A percentile compares a stretch with the other conserved stretches of the same genome.
Conservation (phyloP, 2,329 filamentous ascomycete species). For the Apiospora sp. region DNA sequence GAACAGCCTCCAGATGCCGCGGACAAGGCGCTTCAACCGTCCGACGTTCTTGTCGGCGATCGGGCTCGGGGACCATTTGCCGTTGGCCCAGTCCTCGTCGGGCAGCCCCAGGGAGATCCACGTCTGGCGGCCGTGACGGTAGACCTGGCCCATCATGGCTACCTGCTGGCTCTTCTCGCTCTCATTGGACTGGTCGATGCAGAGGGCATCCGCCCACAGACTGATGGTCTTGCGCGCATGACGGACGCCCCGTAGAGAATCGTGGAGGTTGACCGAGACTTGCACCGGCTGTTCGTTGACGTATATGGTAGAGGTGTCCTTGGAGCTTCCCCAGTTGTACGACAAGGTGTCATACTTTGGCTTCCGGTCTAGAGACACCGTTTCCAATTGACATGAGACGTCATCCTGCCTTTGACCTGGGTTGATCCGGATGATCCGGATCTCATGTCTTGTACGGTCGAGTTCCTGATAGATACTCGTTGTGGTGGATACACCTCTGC, state of each 20-base stretch:
- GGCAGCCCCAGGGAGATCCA: neutral
- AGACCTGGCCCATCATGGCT: slow-evolving; percentile 27
- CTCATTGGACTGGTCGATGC: slow-evolving; percentile 29
- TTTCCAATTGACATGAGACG: neutral
- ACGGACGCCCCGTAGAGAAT: neutral
- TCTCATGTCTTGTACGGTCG: neutral
- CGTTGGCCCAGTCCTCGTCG: neutral
- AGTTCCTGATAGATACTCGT: neutral
- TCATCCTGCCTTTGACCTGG: neutral
- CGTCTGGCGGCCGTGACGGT: slow-evolving; percentile 9
- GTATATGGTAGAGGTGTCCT: neutral
- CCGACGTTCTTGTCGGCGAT: neutral
- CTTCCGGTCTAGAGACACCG: neutral
- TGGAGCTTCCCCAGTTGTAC: neutral
- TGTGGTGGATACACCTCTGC: neutral
- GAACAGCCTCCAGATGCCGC: neutral
- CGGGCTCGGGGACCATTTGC: neutral
- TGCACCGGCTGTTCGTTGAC: neutral
- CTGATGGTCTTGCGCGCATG: neutral
- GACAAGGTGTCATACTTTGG: neutral
- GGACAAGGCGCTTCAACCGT: neutral
- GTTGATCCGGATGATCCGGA: neutral
- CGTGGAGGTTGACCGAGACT: neutral
- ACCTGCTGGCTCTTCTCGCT: slow-evolving; percentile 27
- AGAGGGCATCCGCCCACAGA: slow-evolving; percentile 30